phyloP scores from a whole-genome alignment of 495 filamentous ascomycete genomes.

The Penicillium egyptiacum region DNA sequence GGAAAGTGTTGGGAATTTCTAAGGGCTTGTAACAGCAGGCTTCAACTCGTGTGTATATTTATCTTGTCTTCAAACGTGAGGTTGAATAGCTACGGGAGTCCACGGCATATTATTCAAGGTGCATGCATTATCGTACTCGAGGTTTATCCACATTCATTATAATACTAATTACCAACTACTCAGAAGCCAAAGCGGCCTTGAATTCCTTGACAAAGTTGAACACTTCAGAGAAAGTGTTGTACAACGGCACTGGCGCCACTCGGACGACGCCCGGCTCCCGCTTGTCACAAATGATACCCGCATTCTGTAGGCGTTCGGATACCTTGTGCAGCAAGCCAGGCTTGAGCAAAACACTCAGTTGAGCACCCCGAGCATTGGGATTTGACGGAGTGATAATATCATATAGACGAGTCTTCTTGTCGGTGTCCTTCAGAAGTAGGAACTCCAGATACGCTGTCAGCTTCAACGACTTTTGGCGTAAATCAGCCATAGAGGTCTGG shows the following conservation, averaged over 20 bases:
- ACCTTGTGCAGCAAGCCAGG: slow-evolving; percentile 69
- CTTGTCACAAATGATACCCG: slow-evolving; percentile 83
- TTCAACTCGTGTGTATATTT: neutral
- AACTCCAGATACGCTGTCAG: slow-evolving; percentile 81
- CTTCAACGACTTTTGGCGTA: slow-evolving; percentile 72
- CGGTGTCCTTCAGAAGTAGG: slow-evolving; percentile 54
- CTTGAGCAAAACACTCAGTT: slow-evolving; percentile 73
- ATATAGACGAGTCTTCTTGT: slow-evolving; percentile 38
- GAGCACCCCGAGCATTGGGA: slow-evolving; percentile 74
- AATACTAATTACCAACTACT: neutral
- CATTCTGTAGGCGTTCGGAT: slow-evolving; percentile 64
- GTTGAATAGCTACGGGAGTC: neutral
- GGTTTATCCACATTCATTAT: neutral
- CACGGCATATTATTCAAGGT: neutral
- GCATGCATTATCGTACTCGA: slow-evolving; percentile 3
- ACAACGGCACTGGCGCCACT: slow-evolving; percentile 89
- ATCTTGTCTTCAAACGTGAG: neutral
- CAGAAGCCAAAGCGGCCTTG: slow-evolving; percentile 32
- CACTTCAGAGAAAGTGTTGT: slow-evolving; percentile 81
- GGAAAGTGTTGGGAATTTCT: slow-evolving; percentile 44
- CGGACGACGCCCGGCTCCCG: slow-evolving; percentile 87
- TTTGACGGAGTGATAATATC: slow-evolving; percentile 79
- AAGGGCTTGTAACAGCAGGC: neutral
- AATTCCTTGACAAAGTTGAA: slow-evolving; percentile 67
- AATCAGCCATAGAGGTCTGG: slow-evolving; percentile 62